Percentiles rank a stretch among this genome's conserved stretches.
Evolutionary conservation across 345 rosid species (phyloP).

Genomic region (Laguncularia racemosa): DNA sequence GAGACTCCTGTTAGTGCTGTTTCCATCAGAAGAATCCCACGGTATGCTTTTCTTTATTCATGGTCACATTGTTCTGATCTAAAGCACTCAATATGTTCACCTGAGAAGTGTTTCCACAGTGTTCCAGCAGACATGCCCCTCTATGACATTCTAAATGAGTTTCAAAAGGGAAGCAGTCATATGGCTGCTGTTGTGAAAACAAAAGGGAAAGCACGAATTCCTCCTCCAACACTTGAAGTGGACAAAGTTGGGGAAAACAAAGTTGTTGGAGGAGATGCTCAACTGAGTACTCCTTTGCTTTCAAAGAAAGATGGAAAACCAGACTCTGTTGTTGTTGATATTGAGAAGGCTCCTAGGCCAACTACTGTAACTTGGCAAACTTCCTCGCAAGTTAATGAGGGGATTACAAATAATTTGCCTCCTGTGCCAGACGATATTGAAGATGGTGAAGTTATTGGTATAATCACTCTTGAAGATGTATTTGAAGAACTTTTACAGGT

Average conservation of each 20-base stretch:
- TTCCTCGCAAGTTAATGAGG: conserved; percentile 24
- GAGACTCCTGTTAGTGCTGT: conserved; percentile 90
- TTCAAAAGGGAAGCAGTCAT: conserved; percentile 99
- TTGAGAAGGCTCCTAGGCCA: conserved; percentile 42
- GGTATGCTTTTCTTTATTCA: conserved; percentile 30
- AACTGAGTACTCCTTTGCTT: conserved; percentile 60
- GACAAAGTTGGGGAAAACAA: conserved; percentile 34
- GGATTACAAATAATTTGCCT: conserved; percentile 29
- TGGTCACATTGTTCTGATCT: too few relatives aligned
- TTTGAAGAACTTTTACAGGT: conserved; percentile 95
- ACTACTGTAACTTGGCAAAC: conserved; percentile 3
- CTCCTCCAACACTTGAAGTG: conserved; percentile 25
- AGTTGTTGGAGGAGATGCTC: conserved; percentile 21
- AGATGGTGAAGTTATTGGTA: conserved; percentile 89
- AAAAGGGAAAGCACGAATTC: conserved; percentile 47
- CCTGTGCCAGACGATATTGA: conserved; percentile 64
- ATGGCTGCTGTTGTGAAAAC: conserved; percentile 98
- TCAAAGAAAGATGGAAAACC: conserved; percentile 41
- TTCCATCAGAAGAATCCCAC: conserved; percentile 85
- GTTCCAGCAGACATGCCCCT: conserved; percentile 98
- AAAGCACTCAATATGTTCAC: neutral
- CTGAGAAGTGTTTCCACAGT: conserved; percentile 31
- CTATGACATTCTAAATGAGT: conserved; percentile 91
- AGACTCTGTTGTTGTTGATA: conserved; percentile 50
- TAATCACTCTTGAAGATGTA: conserved; percentile 95